Evolutionary conservation across 1,284 basidiomycete species (phyloP).

Genomic region (Inonotus hispidus): DNA sequence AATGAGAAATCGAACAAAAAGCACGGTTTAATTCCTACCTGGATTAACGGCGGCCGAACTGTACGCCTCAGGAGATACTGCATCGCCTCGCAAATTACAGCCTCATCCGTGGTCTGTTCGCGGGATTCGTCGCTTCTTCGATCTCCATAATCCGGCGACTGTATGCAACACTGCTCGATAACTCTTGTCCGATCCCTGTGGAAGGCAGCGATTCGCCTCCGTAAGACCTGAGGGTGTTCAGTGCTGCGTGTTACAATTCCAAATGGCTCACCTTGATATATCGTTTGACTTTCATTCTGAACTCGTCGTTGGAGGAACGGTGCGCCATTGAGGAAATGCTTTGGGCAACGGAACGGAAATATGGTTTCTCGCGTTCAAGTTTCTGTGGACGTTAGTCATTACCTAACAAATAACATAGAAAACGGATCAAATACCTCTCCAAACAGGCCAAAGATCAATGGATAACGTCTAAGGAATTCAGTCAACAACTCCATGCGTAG

Average conservation of each 20-base stretch:
- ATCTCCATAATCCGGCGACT: not conserved
- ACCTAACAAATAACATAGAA: not conserved
- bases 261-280: slow-evolving; percentile 43
- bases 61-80: slow-evolving; percentile 42
- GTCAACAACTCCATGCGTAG: slow-evolving; percentile 8
- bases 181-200: not conserved
- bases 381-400: slow-evolving; percentile 35
- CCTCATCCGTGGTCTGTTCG: slow-evolving; percentile 25
- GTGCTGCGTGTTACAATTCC: not conserved
- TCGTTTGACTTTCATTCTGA: slow-evolving; percentile 38
- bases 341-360: slow-evolving; percentile 44
- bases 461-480: slow-evolving; percentile 50
- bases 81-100: slow-evolving; percentile 39
- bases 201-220: slow-evolving; percentile 1
- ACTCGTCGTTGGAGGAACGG: slow-evolving; percentile 44
- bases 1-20: not conserved
- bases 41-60: slow-evolving; percentile 43
- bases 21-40: slow-evolving; percentile 34
- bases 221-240: slow-evolving; percentile 4
- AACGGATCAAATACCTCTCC: slow-evolving; percentile 39
- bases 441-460: slow-evolving; percentile 66
- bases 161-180: slow-evolving; percentile 4
- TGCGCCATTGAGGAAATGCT: slow-evolving; percentile 47
- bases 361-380: slow-evolving; percentile 45
- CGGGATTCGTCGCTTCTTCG: not conserved